These are phyloP conservation scores for Ceratobasidium sp. DNA, from an alignment of 1,284 basidiomycete genomes.

Conservation along the genomic window DNA sequence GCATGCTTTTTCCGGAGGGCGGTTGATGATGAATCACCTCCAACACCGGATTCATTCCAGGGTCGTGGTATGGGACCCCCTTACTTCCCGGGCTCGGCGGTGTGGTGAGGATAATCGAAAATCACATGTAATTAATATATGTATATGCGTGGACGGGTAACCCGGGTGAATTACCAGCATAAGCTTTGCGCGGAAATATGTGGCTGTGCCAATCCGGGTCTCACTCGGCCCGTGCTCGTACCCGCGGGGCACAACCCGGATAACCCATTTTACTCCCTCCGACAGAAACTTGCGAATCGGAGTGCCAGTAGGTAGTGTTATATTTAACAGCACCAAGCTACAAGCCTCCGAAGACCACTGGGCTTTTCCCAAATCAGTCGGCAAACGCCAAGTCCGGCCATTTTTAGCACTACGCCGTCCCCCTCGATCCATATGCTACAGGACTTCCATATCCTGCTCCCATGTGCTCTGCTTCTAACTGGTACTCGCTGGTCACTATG, in stretches of 20 bases:
- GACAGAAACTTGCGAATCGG: background rate
- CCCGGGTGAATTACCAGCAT: no score
- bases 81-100: background rate
- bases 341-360: background rate
- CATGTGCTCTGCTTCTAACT: slow-evolving; percentile 9
- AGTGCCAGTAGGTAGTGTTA: background rate
- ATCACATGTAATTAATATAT: background rate
- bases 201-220: no score
- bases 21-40: slow-evolving; percentile 12
- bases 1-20: background rate
- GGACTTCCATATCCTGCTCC: slow-evolving; percentile 5
- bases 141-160: background rate
- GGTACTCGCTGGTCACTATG: background rate
- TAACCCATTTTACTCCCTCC: no score
- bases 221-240: no score
- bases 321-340: background rate
- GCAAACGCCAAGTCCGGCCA: background rate
- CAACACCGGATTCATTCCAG: slow-evolving; percentile 21
- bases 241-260: no score
- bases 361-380: background rate
- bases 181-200: no score
- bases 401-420: background rate
- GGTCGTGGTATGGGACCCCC: background rate
- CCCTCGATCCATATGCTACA: slow-evolving; percentile 13
- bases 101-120: background rate